phyloP scores from a whole-genome alignment of 352 stramenopile species.

The Pythium brassicae region DNA sequence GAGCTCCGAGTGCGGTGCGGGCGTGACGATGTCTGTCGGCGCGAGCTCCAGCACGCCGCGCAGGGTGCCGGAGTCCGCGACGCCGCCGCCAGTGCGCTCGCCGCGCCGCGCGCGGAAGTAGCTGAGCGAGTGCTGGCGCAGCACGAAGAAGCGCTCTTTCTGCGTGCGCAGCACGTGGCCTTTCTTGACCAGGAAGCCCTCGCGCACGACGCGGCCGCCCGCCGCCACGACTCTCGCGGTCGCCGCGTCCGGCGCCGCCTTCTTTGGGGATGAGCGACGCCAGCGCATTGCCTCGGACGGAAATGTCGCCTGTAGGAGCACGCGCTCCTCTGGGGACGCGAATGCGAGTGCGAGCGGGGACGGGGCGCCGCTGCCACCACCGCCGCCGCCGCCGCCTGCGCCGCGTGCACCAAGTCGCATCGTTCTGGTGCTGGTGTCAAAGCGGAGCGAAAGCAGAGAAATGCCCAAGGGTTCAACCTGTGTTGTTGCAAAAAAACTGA shows the following conservation, averaged over 20 bases:
- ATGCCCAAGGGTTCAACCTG: neutral
- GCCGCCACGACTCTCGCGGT: neutral
- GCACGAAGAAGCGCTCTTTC: constrained; percentile 51
- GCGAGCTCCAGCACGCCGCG: constrained; percentile 43
- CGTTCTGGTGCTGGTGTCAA: neutral
- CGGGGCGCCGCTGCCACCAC: neutral
- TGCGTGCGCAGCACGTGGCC: constrained; percentile 48
- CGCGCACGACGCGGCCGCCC: constrained; percentile 18
- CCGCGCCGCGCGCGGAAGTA: constrained; percentile 34
- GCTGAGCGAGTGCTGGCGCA: constrained; percentile 33
- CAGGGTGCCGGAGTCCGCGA: constrained; percentile 21
- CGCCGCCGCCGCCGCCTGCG: neutral
- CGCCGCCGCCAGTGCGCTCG: constrained; percentile 13
- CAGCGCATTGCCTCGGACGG: constrained; percentile 12
- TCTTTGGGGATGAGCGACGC: constrained; percentile 4
- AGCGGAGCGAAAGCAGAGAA: neutral
- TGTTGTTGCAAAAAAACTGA: neutral
- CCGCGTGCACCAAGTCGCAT: neutral
- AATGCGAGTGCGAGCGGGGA: constrained; percentile 1
- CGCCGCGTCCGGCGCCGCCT: constrained; percentile 3
- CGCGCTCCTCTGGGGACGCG: constrained; percentile 7
- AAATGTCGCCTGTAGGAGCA: constrained; percentile 1
- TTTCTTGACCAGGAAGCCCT: constrained; percentile 51
- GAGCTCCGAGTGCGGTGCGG: constrained; percentile 39
- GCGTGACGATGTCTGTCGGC: constrained; percentile 41